Evolutionary conservation across 192 early-diverging fungal species (phyloP), one percentile per base, ranked within the genome.

Genomic region (Linnemannia hyalina): DNA sequence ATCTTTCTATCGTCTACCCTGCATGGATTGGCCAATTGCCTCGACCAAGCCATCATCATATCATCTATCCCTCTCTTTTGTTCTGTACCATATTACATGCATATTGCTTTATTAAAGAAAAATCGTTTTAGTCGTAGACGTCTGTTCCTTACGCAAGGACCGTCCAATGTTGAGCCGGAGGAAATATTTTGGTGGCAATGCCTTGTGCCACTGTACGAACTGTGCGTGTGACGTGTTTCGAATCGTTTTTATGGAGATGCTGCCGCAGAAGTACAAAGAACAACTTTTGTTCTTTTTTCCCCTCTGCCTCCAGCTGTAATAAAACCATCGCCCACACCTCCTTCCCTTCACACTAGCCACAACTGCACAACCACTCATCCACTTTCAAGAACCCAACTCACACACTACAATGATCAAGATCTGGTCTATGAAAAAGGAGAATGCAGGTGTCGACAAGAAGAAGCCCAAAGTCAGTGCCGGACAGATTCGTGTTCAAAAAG

Each of bases 401-500:
- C 54, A 41, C 29, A 42, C 18, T 73, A 89, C 60, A 69, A 97
- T 96, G 96, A 92, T 96, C 74, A 96, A 97, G 88, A 96, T 99
- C 78, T 97, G 97, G 96, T 90, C 91, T 35, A 90, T 97, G 87
- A 97, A 97, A 88, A 95, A 96, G 84, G 92, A 94, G 26, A 92
- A 93, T 78, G 95, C 91, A 36, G 89, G 89, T 46, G 95, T 91
- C 36, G 94, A 95, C 80, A 93, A 93, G 81, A 93, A 89, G 80
- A 96, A 96, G 85, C 92, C 95, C 4, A 96, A 95, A 86, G 93
- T 93, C 7, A 93, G 96, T 41, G 96, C 97, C 1, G 96, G 95
- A 8, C 95, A 96, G 81, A 95, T 98, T 77, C 94, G 97, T 72
- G 89, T 98, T 40, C 98, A 99, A 89, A 99, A 99, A 94, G 96